Evolutionary conservation across 768 basidiomycete species (phyloP).

Genomic region (Agaricus subrufescens): DNA sequence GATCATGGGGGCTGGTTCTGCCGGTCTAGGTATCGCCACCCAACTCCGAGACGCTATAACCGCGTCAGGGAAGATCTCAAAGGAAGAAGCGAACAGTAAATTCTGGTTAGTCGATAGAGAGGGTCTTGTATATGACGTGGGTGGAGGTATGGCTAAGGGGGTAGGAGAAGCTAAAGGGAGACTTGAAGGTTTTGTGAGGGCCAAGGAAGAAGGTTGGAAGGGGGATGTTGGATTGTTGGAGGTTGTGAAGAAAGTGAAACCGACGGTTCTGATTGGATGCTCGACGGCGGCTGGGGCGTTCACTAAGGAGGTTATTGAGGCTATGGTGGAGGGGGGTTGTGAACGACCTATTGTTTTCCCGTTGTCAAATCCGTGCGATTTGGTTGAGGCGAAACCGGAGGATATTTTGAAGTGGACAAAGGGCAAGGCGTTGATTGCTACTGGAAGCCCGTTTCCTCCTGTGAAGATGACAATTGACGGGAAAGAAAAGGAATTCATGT

Average conservation of each 20-base stretch:
- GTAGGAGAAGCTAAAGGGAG: conserved; percentile 33
- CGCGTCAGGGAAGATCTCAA: conserved; percentile 43
- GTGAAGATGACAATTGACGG: conserved; percentile 58
- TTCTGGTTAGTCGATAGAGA: conserved; percentile 74
- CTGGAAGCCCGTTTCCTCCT: conserved; percentile 79
- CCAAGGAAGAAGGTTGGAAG: conserved; percentile 55
- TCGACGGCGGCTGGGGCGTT: conserved; percentile 79
- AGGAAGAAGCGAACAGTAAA: conserved; percentile 52
- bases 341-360: conserved; percentile 81
- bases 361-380: conserved; percentile 72
- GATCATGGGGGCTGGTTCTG: conserved; percentile 78
- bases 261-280: conserved; percentile 82
- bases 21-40: conserved; percentile 74
- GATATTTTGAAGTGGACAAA: conserved; percentile 76
- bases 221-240: conserved; percentile 56
- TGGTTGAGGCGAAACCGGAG: conserved; percentile 72
- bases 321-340: conserved; percentile 44
- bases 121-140: conserved; percentile 26
- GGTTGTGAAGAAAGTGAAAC: conserved; percentile 65
- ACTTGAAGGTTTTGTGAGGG: conserved; percentile 50
- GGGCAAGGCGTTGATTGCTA: conserved; percentile 76
- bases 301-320: conserved; percentile 62
- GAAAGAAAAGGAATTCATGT: conserved; percentile 55
- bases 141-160: conserved; percentile 6
- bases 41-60: conserved; percentile 78